Evolutionary conservation across 257 asterid genomes (phyloP).

Genomic region (Solanum appendiculatum): DNA sequence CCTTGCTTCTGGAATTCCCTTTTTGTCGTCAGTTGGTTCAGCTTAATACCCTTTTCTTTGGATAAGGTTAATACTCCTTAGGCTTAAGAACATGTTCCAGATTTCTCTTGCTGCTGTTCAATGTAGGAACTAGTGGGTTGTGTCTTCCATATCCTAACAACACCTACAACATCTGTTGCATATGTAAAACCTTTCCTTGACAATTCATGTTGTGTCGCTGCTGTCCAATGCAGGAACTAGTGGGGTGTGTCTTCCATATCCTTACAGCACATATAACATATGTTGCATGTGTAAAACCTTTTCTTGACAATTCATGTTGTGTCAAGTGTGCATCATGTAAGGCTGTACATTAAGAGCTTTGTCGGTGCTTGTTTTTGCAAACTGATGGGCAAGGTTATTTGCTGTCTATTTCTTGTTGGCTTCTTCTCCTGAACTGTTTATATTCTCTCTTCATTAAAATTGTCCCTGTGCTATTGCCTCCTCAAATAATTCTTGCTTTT

Average conservation of each 20-base stretch:
- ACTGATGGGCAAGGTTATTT: not conserved
- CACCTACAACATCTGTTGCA: not conserved
- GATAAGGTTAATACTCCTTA: not conserved
- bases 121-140: not conserved
- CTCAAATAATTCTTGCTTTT: not conserved
- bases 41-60: not conserved
- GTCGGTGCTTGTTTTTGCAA: not conserved
- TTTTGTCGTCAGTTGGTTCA: not conserved
- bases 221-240: not conserved
- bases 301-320: not conserved
- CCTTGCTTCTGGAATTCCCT: not conserved
- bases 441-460: not conserved
- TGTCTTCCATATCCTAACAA: not conserved
- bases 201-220: not conserved
- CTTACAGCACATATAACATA: not conserved
- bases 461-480: not conserved
- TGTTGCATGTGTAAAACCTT: not conserved
- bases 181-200: not conserved
- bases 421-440: not conserved
- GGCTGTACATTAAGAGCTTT: not conserved
- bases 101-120: not conserved
- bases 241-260: not conserved
- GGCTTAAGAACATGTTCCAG: not conserved
- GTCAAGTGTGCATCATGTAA: not conserved
- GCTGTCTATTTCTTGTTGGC: not conserved